These are phyloP conservation scores for Pelargonium fulgidum DNA, from an alignment of 441 rosid species.

Conservation along the genomic window DNA sequence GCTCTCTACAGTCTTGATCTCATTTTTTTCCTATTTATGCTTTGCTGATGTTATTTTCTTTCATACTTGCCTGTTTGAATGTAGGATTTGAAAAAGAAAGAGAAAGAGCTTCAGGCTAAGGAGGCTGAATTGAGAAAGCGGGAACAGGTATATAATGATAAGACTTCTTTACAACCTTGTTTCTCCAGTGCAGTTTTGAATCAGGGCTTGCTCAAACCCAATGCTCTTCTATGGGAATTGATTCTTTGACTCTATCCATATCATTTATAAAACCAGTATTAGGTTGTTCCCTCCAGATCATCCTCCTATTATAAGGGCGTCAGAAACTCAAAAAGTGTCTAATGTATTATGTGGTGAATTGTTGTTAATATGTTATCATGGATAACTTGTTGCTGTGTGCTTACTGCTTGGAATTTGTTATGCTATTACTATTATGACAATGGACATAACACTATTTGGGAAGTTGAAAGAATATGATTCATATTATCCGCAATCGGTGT, in stretches of 20 bases:
- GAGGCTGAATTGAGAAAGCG: constrained; percentile 81
- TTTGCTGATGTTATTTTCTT: constrained; percentile 10
- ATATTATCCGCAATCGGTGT: background rate
- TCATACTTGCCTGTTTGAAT: constrained; percentile 2
- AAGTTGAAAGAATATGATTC: no score
- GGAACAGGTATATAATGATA: constrained; percentile 56
- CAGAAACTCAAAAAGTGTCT: no score
- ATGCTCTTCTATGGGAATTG: no score
- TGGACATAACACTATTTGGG: background rate
- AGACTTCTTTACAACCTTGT: background rate
- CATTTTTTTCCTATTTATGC: constrained; percentile 25
- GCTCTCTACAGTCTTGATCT: constrained; percentile 21
- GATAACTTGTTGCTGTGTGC: background rate
- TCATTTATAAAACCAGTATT: background rate
- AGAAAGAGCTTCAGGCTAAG: constrained; percentile 86
- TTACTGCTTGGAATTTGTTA: background rate
- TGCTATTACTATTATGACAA: background rate
- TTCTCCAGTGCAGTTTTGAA: no score
- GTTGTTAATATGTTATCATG: constrained; percentile 2
- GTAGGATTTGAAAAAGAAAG: constrained; percentile 75
- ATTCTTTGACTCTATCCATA: background rate
- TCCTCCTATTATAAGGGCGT: no score
- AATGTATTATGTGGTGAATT: background rate
- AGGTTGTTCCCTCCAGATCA: background rate
- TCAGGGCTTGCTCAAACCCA: no score